Evolutionary conservation across 192 early-diverging fungal species (phyloP).

Genomic region (Backusella westeae): DNA sequence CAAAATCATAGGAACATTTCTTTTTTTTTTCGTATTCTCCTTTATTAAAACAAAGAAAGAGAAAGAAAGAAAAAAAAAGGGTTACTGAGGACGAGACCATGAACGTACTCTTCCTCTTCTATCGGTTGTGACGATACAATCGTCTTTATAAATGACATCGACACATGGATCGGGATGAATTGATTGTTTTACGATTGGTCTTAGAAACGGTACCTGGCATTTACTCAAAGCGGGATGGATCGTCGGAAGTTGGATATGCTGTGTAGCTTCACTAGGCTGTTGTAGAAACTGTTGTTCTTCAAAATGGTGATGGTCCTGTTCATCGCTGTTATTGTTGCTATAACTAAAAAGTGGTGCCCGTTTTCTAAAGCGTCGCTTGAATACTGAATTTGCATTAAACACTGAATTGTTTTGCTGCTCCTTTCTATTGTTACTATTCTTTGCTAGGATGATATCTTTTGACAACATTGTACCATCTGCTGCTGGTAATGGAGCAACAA

Average conservation of each 20-base stretch:
- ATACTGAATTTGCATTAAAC: neutral
- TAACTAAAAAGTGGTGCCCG: neutral
- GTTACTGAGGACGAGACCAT: slow-evolving; percentile 25
- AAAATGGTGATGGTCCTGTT: neutral
- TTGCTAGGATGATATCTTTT: neutral
- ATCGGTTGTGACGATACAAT: slow-evolving; percentile 34
- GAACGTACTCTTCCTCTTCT: slow-evolving; percentile 29
- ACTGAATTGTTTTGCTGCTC: neutral
- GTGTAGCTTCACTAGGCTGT: slow-evolving; percentile 1
- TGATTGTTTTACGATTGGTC: slow-evolving; percentile 20
- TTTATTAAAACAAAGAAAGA: neutral
- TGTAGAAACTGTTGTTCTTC: neutral
- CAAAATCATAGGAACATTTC: slow-evolving; percentile 7
- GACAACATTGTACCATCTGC: neutral
- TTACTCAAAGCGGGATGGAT: slow-evolving; percentile 30
- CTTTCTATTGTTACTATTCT: neutral
- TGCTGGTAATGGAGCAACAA: neutral
- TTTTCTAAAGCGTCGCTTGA: neutral
- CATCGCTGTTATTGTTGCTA: neutral
- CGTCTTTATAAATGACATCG: slow-evolving; percentile 26
- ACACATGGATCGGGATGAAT: slow-evolving; percentile 35
- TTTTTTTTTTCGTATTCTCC: neutral
- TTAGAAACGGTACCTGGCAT: slow-evolving; percentile 35
- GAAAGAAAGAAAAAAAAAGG: neutral
- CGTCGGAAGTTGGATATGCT: slow-evolving; percentile 20